Evolutionary conservation across 2,329 filamentous ascomycete species (phyloP), one percentile per base, ranked within the genome.

Genomic region (Xylaria sp.): DNA sequence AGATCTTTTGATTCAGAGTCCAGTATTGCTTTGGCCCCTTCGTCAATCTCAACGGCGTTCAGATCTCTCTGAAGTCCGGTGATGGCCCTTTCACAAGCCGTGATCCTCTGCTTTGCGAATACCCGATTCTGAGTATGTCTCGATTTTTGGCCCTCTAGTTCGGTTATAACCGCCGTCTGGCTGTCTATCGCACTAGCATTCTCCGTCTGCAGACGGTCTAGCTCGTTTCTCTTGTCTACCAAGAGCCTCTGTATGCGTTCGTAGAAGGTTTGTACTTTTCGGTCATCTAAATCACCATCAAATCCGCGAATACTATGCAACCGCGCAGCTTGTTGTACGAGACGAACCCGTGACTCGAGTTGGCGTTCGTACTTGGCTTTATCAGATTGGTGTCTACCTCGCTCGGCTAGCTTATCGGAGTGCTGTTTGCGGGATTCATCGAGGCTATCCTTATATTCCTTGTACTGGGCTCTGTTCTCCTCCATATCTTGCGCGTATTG

Each of bases 331-430:
- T 94, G 90, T 71, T 90, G 93, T 64, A 98, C 89, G 79, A 97
- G 87, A 10, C 87, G 85, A 75, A 91, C 86, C 47, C 95, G 91
- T 53, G 87, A 84, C 73, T 88, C 84, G 3, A 97, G 78, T 72
- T 98, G 92, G 3, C 91, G 88, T 77, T 98, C 93, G 77, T 96
- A 93, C 75, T 92, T 93, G 70, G 93, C 91, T 81, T 95, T 94
- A 77, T 97, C 91, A 1, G 94, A 95, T 79, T 96, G 89, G 73
- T 91, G 90, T 73, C 91, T 93, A 51, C 95, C 95, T 74, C 89
- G 86, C 73, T 94, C 91, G 0, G 87, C 82, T 44, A 88, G 82
- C 74, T 89, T 89, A 25, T 77, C 73, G 0, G 86, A 85, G 50
- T 88, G 78, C 4, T 84, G 79, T 44, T 78, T 82, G 40, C 87